Evolutionary conservation across 352 stramenopile genomes (phyloP), one percentile per base, ranked within the genome.

Genomic region (Phytophthora cryptogea): DNA sequence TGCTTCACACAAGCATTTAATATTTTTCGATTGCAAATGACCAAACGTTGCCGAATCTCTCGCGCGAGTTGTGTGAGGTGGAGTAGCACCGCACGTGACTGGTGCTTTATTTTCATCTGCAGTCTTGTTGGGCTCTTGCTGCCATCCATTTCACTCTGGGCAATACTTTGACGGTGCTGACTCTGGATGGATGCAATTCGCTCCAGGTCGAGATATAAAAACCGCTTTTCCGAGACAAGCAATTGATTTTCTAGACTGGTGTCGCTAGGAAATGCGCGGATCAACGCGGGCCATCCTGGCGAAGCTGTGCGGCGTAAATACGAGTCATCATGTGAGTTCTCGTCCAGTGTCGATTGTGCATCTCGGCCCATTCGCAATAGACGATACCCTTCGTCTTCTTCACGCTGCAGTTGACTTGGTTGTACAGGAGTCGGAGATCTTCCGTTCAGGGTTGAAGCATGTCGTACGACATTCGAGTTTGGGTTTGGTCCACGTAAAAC

Each of bases 1-100:
- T 74, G 64, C 31, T 86, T 80, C 31, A 91, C 61, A 39, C 75
- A 86, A 14, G 72, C 76, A 9, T 20, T 47, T 8, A 89, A 46
- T 44, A 91, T 80, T 52, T 86, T 89, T 16, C 71, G 72, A 40
- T 86, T 89, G 56, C 72, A 80, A 52, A 83, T 86, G 8, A 82
- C 72, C 30, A 92, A 56, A 0, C 80, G 78, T 49, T 80, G 71
- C 10, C 76, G 54, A 8, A 90, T 28, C 45, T 90, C 76, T 4
- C 52, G 51, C 14, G 60, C 30, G 1, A 88, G 68, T 30, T 88
- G 82, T 8, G 58, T 55, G 33, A 88, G 44, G 27, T 89, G 74
- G 27, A 91, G 63, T 7, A 76, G 45, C 43, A 86, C 64, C 0
- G 62, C 77, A 17, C 79, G 73, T 26, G 73, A 68, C 40, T 72